Percentiles rank a stretch among this genome's conserved stretches.
These are phyloP conservation scores for Xylariaceae sp. DNA, from an alignment of 2,329 filamentous ascomycete genomes.

Conservation along the genomic window DNA sequence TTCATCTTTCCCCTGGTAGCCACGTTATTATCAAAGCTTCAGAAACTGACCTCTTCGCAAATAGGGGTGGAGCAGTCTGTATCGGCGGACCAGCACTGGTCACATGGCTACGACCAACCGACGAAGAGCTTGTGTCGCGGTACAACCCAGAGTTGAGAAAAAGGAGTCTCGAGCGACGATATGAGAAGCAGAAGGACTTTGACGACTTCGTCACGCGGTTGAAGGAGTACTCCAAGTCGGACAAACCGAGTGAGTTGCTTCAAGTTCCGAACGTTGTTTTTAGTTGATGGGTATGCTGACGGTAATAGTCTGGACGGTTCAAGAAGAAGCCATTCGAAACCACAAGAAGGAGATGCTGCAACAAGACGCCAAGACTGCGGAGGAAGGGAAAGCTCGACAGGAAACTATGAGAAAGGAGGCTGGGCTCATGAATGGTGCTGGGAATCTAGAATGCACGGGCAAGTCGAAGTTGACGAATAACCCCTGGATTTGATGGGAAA, in stretches of 20 bases:
- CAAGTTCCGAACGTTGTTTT: too few relatives aligned
- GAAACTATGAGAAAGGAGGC: slow-evolving; percentile 39
- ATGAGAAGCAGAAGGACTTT: slow-evolving; percentile 76
- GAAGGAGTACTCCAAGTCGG: slow-evolving; percentile 84
- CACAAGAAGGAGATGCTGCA: slow-evolving; percentile 32
- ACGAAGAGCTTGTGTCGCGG: slow-evolving; percentile 85
- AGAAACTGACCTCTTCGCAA: slow-evolving; percentile 2
- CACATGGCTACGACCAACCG: slow-evolving; percentile 72
- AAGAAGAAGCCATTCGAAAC: slow-evolving; percentile 37
- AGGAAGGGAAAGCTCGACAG: slow-evolving; percentile 37
- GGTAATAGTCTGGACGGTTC: slow-evolving; percentile 40
- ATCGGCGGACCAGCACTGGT: slow-evolving; percentile 86
- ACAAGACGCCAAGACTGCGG: slow-evolving; percentile 32
- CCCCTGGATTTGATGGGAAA: neutral
- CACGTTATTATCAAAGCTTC: neutral
- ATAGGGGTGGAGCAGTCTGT: slow-evolving; percentile 41
- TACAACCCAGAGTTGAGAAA: slow-evolving; percentile 96
- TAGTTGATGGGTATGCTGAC: neutral
- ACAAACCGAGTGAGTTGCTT: slow-evolving; percentile 67
- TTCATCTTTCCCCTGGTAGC: slow-evolving; percentile 5
- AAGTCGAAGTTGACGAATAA: slow-evolving; percentile 12
- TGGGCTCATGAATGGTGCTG: slow-evolving; percentile 20
- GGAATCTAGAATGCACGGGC: slow-evolving; percentile 6
- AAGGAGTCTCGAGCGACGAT: slow-evolving; percentile 72
- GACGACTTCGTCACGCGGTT: slow-evolving; percentile 78